Conservation (phyloP, 1,139 yeast genomes). For the Wickerhamomyces sp. region DNA sequence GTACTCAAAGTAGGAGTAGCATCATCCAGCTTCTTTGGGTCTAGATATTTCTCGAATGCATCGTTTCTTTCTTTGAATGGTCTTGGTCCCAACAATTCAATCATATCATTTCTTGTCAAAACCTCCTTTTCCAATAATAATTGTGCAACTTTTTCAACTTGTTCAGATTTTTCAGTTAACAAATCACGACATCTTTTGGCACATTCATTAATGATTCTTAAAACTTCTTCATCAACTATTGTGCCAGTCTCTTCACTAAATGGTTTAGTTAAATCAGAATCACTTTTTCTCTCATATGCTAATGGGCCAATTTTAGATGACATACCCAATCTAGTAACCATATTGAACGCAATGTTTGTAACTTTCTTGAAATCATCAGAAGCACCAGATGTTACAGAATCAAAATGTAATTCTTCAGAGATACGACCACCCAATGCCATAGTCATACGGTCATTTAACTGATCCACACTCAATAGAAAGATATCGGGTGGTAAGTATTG, state of each 20-base stretch:
- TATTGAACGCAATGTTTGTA: slow-evolving; percentile 70
- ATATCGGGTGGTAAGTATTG: slow-evolving; percentile 79
- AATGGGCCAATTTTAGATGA: slow-evolving; percentile 63
- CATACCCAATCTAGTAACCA: slow-evolving; percentile 78
- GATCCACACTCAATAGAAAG: slow-evolving; percentile 60
- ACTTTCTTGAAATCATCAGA: slow-evolving; percentile 78
- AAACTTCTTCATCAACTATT: slow-evolving; percentile 61
- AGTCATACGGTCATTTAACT: slow-evolving; percentile 67
- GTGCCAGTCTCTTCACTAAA: slow-evolving; percentile 68
- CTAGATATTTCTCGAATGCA: slow-evolving; percentile 73
- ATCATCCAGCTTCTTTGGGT: slow-evolving; percentile 31
- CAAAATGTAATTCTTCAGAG: slow-evolving; percentile 70
- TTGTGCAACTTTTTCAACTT: slow-evolving; percentile 66
- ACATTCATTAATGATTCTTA: slow-evolving; percentile 52
- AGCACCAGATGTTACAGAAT: slow-evolving; percentile 78
- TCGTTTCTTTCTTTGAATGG: slow-evolving; percentile 76
- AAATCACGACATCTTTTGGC: slow-evolving; percentile 48
- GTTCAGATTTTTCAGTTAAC: slow-evolving; percentile 52
- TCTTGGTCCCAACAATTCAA: slow-evolving; percentile 64
- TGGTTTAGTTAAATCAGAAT: slow-evolving; percentile 57
- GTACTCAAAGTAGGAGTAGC: too few relatives aligned
- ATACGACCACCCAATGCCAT: slow-evolving; percentile 83
- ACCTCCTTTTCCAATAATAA: slow-evolving; percentile 65
- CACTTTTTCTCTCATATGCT: slow-evolving; percentile 34
- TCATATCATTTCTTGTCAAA: slow-evolving; percentile 78